Evolutionary conservation across 2,329 filamentous ascomycete species (phyloP).

Genomic region (Metarhizium guizhouense): DNA sequence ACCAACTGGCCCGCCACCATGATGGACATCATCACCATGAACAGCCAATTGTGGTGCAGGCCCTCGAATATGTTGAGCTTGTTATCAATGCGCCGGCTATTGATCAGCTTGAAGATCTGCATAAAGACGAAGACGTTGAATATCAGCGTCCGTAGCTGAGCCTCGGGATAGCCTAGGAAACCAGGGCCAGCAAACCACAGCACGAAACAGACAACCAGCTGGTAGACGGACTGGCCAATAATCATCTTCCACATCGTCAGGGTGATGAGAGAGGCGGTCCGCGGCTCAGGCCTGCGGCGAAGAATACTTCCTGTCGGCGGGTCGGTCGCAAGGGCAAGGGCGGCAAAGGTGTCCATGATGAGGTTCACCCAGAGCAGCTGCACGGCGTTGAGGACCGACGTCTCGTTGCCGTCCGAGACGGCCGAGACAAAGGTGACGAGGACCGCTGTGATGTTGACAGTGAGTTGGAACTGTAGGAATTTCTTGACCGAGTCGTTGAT

Average conservation of each 20-base stretch:
- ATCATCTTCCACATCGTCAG: slow-evolving; percentile 58
- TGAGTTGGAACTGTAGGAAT: slow-evolving; percentile 62
- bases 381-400: slow-evolving; percentile 53
- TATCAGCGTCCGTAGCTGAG: slow-evolving; percentile 44
- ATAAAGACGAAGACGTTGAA: slow-evolving; percentile 68
- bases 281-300: slow-evolving; percentile 44
- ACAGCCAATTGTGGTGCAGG: slow-evolving; percentile 59
- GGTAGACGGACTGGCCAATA: slow-evolving; percentile 50
- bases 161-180: slow-evolving; percentile 41
- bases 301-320: slow-evolving; percentile 48
- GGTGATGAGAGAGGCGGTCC: slow-evolving; percentile 64
- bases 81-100: slow-evolving; percentile 58
- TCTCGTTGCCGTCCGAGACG: slow-evolving; percentile 43
- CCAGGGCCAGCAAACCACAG: slow-evolving; percentile 49
- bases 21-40: slow-evolving; percentile 57
- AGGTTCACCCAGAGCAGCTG: slow-evolving; percentile 62
- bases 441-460: slow-evolving; percentile 63
- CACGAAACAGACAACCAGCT: slow-evolving; percentile 46
- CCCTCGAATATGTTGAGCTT: slow-evolving; percentile 68
- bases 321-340: slow-evolving; percentile 56
- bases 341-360: slow-evolving; percentile 62
- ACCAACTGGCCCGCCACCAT: slow-evolving; percentile 65
- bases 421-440: slow-evolving; percentile 56
- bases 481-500: slow-evolving; percentile 62
- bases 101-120: slow-evolving; percentile 53